These are phyloP conservation scores for Sclerotinia trifoliorum DNA, from an alignment of 2,329 filamentous ascomycete genomes.

Conservation along the genomic window DNA sequence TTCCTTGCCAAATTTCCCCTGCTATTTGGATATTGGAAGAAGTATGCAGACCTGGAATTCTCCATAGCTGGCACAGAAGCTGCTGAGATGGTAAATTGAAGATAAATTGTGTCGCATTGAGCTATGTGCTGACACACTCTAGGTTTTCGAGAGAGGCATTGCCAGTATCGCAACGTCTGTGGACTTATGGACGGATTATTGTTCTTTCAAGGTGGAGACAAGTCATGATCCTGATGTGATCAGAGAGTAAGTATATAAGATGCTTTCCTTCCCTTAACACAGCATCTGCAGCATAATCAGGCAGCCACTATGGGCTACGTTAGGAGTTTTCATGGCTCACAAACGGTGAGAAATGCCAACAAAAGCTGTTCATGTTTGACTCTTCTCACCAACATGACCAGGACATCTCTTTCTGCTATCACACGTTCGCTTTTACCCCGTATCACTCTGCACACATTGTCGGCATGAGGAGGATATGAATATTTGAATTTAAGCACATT, in stretches of 20 bases:
- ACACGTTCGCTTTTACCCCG: conserved; percentile 46
- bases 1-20: conserved; percentile 94
- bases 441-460: conserved; percentile 41
- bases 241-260: conserved; percentile 94
- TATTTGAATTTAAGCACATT: conserved; percentile 51
- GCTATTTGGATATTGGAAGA: conserved; percentile 99
- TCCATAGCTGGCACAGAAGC: conserved; percentile 95
- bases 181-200: conserved; percentile 97
- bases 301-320: conserved; percentile 29
- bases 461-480: conserved; percentile 48
- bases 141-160: conserved; percentile 95
- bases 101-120: conserved; percentile 11
- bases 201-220: conserved; percentile 95
- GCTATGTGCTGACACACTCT: conserved; percentile 34
- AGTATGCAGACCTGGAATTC: conserved; percentile 97
- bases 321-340: conserved; percentile 46
- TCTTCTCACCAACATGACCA: conserved; percentile 66
- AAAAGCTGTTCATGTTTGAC: conserved; percentile 55
- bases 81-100: conserved; percentile 77
- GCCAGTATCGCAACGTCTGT: conserved; percentile 91
- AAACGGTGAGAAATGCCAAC: conserved; percentile 72
- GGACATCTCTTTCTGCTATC: conserved; percentile 55
- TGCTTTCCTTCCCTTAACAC: conserved; percentile 66
- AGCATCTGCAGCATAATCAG: conserved; percentile 44
- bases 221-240: conserved; percentile 92